Conservation (phyloP, 164 flowering plant species). For the Sedum album region DNA sequence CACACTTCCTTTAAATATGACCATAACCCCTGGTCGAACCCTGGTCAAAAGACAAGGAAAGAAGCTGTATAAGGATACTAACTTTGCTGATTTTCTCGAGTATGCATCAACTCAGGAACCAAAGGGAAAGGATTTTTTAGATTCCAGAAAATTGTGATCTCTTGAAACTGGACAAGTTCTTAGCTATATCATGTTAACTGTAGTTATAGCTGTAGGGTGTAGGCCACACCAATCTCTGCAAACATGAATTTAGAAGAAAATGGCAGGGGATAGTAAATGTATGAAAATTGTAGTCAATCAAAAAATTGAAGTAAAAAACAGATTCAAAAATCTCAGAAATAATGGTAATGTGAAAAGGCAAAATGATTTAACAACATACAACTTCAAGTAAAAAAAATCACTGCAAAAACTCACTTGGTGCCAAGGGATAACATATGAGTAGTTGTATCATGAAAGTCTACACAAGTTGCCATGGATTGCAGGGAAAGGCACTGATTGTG, state of each 20-base stretch:
- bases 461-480: neutral
- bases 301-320: neutral
- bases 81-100: neutral
- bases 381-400: no score
- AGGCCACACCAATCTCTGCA: neutral
- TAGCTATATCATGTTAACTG: neutral
- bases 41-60: neutral
- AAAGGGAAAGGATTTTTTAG: slow-evolving; percentile 1
- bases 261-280: neutral
- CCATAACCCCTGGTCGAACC: neutral
- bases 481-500: no score
- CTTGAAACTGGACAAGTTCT: neutral
- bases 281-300: neutral
- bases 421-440: no score
- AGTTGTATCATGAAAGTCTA: no score
- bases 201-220: neutral
- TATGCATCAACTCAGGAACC: neutral
- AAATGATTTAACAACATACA: no score
- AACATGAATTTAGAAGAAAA: neutral
- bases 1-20: neutral
- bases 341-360: neutral
- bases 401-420: no score
- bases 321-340: neutral
- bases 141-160: slow-evolving; percentile 1
- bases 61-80: neutral